Base-by-base conservation (phyloP, 768 basidiomycete species). In the Calocybe gangraenosa region DNA sequence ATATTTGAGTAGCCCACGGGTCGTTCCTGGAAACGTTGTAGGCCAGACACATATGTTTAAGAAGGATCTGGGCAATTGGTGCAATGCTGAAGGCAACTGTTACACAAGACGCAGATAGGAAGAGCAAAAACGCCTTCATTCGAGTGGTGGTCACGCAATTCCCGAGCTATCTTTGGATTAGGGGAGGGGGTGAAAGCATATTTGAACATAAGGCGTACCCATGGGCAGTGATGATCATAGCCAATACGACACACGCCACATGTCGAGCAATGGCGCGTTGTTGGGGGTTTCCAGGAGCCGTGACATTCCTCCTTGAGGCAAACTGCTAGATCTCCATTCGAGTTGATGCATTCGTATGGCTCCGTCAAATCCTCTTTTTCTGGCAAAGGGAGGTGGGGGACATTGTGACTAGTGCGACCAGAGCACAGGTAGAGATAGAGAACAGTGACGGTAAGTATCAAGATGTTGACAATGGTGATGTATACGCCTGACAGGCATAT, bases 151-250 rank as follows among this genome's bases (percentile, higher is more conserved):
- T 71, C 13, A 72, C 62, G 46, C 71, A 74, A 40, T 70, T 74
- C 19, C 71, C 71, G 14, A 70, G 51, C 70, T 73, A 23, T 9
- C 18, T 19, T 36, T 9, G 23, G 32, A 15, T 32, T 32, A 35
- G 17, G 14, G 19, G n/a, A 44, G 42, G 25, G 9, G n/a, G 30
- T 3, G 25, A 22, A 10, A 6, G 14, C 3, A 25, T 19, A 21
- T 19, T 11, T 20, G 37, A 40, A 13, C 4, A 19, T 25, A 28
- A 9, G n/a, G 48, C 59, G 21, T 42, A 71, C 72, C 72, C 72
- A 74, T 23, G 72, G 68, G 50, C 72, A 74, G 50, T 74, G 72
- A 50, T 74, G 72, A 48, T 74, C 71, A 49, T 71, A 72, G 21
- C 66, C 65, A 32, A 70, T 56, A 23, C 72, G 63, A 50, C 72